Percentiles rank a stretch among this genome's conserved stretches.
phyloP scores from a whole-genome alignment of 345 rosid species.

The Citrus inodora region DNA sequence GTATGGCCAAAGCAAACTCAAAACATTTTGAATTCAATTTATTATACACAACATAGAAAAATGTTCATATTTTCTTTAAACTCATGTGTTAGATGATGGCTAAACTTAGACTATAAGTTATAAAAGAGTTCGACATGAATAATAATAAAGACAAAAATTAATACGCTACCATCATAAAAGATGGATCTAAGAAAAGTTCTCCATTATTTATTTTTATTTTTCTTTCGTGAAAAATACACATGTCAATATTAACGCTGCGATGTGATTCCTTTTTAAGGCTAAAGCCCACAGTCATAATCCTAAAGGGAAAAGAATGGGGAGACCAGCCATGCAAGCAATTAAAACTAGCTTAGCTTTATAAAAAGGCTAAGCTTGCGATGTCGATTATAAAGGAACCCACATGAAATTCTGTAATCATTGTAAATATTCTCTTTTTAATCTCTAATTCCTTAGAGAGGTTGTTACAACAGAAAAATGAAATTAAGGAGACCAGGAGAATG shows the following conservation, averaged over 20 bases:
- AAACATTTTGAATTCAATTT: background rate
- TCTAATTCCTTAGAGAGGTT: slow-evolving; percentile 3
- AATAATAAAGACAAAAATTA: too few relatives aligned
- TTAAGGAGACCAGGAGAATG: background rate
- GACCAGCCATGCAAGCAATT: slow-evolving; percentile 5
- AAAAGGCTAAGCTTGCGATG: slow-evolving; percentile 10
- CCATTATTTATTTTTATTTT: too few relatives aligned
- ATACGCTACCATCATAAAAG: too few relatives aligned
- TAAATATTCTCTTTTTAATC: background rate
- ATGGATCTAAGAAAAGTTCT: too few relatives aligned
- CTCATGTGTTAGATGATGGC: too few relatives aligned
- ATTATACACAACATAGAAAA: too few relatives aligned
- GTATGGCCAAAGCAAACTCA: background rate
- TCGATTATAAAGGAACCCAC: slow-evolving; percentile 11
- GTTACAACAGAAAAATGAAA: background rate
- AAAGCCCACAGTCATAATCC: too few relatives aligned
- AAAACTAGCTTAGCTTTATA: slow-evolving; percentile 4
- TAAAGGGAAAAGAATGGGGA: slow-evolving; percentile 3
- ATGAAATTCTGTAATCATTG: slow-evolving; percentile 18
- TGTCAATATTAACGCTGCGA: too few relatives aligned
- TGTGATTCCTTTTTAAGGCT: background rate
- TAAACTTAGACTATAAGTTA: too few relatives aligned
- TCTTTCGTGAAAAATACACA: too few relatives aligned
- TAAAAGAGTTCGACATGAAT: too few relatives aligned
- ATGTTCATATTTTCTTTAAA: too few relatives aligned